Evolutionary conservation across 2,329 filamentous ascomycete species (phyloP).

Genomic region (Lecanicillium sp.): DNA sequence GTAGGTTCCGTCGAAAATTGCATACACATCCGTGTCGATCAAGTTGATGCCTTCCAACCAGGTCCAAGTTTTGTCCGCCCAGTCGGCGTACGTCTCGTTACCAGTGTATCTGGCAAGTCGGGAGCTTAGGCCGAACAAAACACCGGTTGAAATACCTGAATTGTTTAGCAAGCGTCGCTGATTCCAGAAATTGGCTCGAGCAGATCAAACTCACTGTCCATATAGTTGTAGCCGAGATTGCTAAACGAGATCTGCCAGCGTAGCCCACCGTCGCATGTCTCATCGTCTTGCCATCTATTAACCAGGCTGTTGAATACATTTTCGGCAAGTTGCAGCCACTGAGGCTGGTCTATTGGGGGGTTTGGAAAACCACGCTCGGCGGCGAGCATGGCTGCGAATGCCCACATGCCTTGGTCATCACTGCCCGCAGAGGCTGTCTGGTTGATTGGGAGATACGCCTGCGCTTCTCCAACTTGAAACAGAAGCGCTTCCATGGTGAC

Average conservation of each 20-base stretch:
- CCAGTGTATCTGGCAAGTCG: constrained; percentile 63
- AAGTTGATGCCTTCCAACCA: constrained; percentile 49
- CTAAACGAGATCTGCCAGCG: constrained; percentile 71
- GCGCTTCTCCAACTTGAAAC: constrained; percentile 43
- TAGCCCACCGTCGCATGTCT: constrained; percentile 58
- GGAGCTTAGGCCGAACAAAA: constrained; percentile 56
- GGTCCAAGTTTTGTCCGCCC: constrained; percentile 55
- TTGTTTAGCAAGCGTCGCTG: neutral
- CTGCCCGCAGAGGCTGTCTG: constrained; percentile 48
- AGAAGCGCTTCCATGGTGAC: constrained; percentile 44
- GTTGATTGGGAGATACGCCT: constrained; percentile 51
- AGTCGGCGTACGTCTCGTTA: constrained; percentile 55
- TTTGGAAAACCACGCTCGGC: constrained; percentile 63
- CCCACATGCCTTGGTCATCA: constrained; percentile 71
- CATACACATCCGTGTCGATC: constrained; percentile 49
- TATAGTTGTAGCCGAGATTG: constrained; percentile 57
- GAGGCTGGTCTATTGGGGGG: constrained; percentile 46
- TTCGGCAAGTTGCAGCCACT: constrained; percentile 65
- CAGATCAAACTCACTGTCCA: constrained; percentile 28
- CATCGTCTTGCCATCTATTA: constrained; percentile 21
- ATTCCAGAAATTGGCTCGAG: neutral
- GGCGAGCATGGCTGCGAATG: constrained; percentile 62
- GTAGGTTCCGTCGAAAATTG: constrained; percentile 51
- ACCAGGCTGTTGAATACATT: constrained; percentile 49
- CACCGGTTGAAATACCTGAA: constrained; percentile 45